Evolutionary conservation across 2,329 filamentous ascomycete species (phyloP).

Genomic region (Stachybotrys chlorohalonatus): DNA sequence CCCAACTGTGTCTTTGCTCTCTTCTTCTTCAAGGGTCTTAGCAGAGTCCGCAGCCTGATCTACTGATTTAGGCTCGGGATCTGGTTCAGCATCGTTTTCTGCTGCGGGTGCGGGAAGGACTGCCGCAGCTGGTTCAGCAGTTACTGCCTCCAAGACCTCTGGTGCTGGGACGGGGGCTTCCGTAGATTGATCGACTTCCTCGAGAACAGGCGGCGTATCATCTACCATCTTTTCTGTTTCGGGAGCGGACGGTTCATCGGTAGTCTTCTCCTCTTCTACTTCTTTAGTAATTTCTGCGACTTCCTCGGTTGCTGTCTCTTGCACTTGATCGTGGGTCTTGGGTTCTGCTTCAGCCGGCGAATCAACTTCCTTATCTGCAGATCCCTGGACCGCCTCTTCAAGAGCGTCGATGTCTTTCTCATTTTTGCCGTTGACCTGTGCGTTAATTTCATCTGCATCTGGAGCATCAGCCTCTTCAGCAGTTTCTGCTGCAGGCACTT

Average conservation of each 20-base stretch:
- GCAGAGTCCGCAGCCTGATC: slow-evolving; percentile 3
- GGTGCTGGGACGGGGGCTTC: neutral
- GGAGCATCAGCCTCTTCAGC: neutral
- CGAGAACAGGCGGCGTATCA: neutral
- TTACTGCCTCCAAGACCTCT: neutral
- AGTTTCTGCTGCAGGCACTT: neutral
- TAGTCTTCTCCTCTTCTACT: neutral
- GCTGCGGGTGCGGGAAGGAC: slow-evolving; percentile 1
- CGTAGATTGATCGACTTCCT: neutral
- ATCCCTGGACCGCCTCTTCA: neutral
- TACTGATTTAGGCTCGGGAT: slow-evolving; percentile 1
- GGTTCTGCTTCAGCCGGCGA: neutral
- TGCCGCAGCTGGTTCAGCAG: slow-evolving; percentile 1
- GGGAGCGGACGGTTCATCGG: neutral
- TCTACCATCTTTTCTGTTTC: neutral
- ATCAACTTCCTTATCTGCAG: neutral
- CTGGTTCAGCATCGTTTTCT: slow-evolving; percentile 1
- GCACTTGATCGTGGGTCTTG: neutral
- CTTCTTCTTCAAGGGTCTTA: slow-evolving; percentile 15
- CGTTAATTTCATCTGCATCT: neutral
- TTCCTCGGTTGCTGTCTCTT: neutral
- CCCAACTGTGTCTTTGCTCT: slow-evolving; percentile 29
- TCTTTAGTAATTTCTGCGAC: neutral
- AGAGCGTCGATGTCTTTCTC: neutral
- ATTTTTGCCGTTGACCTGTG: neutral